Evolutionary conservation across 2,329 filamentous ascomycete species (phyloP), one percentile per base, ranked within the genome.

Genomic region (Myriosclerotinia curreyana): DNA sequence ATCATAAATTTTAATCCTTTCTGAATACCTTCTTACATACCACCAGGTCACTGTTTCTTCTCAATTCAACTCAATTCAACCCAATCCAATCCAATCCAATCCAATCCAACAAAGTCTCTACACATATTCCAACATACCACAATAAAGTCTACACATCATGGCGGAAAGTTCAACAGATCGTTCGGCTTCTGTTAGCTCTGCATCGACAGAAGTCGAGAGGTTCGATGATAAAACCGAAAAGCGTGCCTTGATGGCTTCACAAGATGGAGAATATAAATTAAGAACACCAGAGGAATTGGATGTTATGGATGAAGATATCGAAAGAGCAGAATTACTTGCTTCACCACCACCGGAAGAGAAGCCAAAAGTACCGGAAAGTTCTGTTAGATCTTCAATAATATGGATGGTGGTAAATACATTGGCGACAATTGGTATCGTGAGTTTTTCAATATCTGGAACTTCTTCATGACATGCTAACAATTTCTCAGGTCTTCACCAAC

Each of bases 381-480:
- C 76, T 20, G 76, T 79, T 55, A 70, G 69, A 36, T 75, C 78
- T 48, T 76, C 79, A 5, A 64, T 82, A 25, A 74, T 81, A 61
- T 87, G 85, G 85, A 86, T 86, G 75, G 69, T 76, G 49, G 77
- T 87, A 70, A 88, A 88, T 71, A 87, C 83, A 20, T 66, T 87
- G 67, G 84, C 85, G 3, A 87, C 85, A 0, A 82, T 87, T 64
- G 82, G 83, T 54, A 87, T 88, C 71, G 85, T 86, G 77, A 71
- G 80, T 74, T 22, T 72, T 34, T 25, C 20, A 56, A 49, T 22
- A 3, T 25, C n/a, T 25, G 12, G 44, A 25, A 5, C 15, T 38
- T 51, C 34, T n/a, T 31, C 7, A 51, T 17, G 6, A 11, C 20
- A 15, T 40, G 28, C 36, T 25, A 28, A 62, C 64, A 60, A 66